Base-by-base conservation (phyloP, 2,329 filamentous ascomycete genomes). In the Cercospora berteroae region DNA sequence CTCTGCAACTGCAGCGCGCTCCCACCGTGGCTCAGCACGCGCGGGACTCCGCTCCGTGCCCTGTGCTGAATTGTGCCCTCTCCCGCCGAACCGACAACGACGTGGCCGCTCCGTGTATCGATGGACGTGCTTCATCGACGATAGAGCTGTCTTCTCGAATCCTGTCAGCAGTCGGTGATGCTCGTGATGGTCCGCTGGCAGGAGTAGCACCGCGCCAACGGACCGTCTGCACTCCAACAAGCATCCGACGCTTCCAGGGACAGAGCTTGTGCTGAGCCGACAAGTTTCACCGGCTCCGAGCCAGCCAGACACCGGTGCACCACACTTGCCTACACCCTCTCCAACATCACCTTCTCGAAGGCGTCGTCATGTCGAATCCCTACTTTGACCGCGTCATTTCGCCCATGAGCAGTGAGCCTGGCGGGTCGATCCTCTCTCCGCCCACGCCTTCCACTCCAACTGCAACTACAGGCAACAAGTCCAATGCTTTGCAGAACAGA, bases 401-500 rank as follows among this genome's bases (percentile, higher is more conserved):
- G 13, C 72, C 71, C n/a, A 65, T 67, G 10, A 63, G 23, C 48
- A 55, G 65, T 9, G 66, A 66, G 16, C 63, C 59, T 20, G 67
- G 64, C 31, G 27, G 39, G 9, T 18, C 61, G 12, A 33, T 67
- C 6, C 65, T 61, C 29, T 71, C 70, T 39, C 69, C 71, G 10
- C 59, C 68, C 3, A 71, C 71, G 10, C 73, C 70, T 10, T 67
- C 57, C 48, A 67, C 42, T 29, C 33, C 61, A 20, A 57, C 44
- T 20, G 29, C n/a, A 5, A 29, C 44, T 5, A 33, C 67, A 33
- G 48, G 27, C 39, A 48, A 78, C 58, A 86, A 82, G 20, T 75
- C 82, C 13, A 92, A 88, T 78, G 90, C 93, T 7, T 83, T 98
- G 33, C 89, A 92, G 7, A 90, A 90, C 68, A 93, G 95, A 76